Evolutionary conservation across 768 basidiomycete species (phyloP).

Genomic region (Boletus rubroflammeus): DNA sequence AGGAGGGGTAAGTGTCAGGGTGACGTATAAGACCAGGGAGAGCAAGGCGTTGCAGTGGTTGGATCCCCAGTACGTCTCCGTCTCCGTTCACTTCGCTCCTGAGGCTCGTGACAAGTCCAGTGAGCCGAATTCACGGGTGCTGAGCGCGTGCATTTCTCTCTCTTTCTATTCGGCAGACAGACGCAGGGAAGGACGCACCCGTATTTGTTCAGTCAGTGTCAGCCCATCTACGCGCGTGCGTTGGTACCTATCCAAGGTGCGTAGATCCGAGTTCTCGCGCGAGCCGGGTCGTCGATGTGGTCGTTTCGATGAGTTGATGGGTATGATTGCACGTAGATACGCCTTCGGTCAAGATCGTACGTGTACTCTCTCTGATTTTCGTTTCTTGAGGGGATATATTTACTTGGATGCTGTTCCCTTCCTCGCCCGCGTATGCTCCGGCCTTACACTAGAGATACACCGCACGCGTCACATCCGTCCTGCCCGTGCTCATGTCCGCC

Average conservation of each 20-base stretch:
- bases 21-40: conserved; percentile 69
- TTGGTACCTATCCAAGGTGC: conserved; percentile 75
- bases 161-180: conserved; percentile 45
- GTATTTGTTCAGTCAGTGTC: conserved; percentile 92
- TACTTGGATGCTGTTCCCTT: not conserved
- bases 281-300: not conserved
- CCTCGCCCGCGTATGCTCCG: not conserved
- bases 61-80: conserved; percentile 56
- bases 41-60: conserved; percentile 88
- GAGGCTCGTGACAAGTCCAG: not conserved
- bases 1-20: conserved; percentile 43
- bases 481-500: conserved; percentile 87
- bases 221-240: conserved; percentile 85
- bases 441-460: conserved; percentile 57
- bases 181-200: conserved; percentile 85
- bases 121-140: not conserved
- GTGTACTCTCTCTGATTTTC: conserved; percentile 18
- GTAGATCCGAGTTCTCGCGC: not conserved
- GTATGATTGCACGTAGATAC: conserved; percentile 50
- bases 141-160: not conserved
- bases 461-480: conserved; percentile 65
- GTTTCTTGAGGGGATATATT: not conserved
- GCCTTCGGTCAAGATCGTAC: conserved; percentile 79
- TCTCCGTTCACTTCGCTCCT: not conserved
- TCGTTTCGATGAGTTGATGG: not conserved